These are phyloP conservation scores for Amylocarpus encephaloides DNA, from an alignment of 2,329 filamentous ascomycete genomes.

Conservation along the genomic window DNA sequence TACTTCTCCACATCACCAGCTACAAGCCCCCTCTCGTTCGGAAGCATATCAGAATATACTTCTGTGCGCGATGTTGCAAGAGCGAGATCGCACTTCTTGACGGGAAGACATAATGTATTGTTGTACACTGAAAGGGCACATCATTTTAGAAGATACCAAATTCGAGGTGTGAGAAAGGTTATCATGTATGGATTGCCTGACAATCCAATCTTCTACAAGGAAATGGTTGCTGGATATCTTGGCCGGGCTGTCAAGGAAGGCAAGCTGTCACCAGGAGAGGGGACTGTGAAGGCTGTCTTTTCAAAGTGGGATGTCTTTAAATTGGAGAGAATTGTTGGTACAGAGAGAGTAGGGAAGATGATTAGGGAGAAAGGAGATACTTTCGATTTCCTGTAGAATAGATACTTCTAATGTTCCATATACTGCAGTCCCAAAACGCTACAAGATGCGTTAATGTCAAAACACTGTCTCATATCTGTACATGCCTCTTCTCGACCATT, in stretches of 20 bases:
- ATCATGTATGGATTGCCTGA: constrained; percentile 88
- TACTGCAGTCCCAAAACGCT: constrained; percentile 5
- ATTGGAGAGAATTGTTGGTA: constrained; percentile 82
- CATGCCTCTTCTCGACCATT: constrained; percentile 4
- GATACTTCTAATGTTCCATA: background rate
- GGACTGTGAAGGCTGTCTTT: constrained; percentile 60
- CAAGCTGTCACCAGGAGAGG: constrained; percentile 51
- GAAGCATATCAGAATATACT: constrained; percentile 83
- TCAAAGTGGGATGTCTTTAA: constrained; percentile 86
- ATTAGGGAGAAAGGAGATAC: constrained; percentile 77
- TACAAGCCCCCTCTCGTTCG: constrained; percentile 59
- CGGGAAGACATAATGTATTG: constrained; percentile 72
- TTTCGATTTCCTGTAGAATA: constrained; percentile 81
- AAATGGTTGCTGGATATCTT: constrained; percentile 65
- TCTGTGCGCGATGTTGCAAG: constrained; percentile 71
- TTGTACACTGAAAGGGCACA: constrained; percentile 95
- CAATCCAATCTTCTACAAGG: constrained; percentile 74
- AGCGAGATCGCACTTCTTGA: constrained; percentile 80
- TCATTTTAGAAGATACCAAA: constrained; percentile 83
- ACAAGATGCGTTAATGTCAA: constrained; percentile 6
- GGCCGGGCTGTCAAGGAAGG: constrained; percentile 51
- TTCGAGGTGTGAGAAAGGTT: constrained; percentile 76
- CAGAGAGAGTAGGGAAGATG: constrained; percentile 75
- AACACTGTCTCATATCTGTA: background rate
- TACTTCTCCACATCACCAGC: constrained; percentile 69